Base-by-base conservation (phyloP, 148 eudicot genomes). In the Amaranthus cruentus region DNA sequence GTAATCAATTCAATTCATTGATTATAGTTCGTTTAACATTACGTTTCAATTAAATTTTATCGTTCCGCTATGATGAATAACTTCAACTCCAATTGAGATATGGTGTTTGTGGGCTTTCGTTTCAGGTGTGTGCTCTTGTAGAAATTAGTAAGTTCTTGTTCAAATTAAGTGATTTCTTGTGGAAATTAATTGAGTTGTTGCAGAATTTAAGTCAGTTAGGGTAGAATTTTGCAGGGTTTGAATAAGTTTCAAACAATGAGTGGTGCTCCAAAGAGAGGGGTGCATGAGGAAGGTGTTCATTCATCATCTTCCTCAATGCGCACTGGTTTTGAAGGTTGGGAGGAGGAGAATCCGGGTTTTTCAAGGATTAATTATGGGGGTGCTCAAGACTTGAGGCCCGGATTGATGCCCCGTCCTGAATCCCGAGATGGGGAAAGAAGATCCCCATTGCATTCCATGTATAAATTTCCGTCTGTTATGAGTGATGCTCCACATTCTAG, bases 391-490 rank as follows among this genome's bases (percentile, higher is more conserved):
- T 51, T 80, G 58, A 78, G 90, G 81, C 74, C 84, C 48, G 85
- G 89, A 13, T 84, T 85, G 80, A 58, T 87, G 62, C 84, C 88
- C 0, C 85, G 97, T 9, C 64, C 77, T 51, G 97, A 91, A 18
- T 78, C 85, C 7, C 83, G 88, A 46, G 89, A 88, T 54, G 82
- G 80, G 70, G 90, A 83, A 73, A 85, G 88, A 71, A 75, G 85
- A 66, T 82, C 93, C 9, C 90, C 90, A 14, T 63, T 92, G 83
- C 91, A 79, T 75, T 83, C 89, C 4, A 73, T 79, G 85, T 88
- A 87, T 74, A 83, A 91, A 50, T 75, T 84, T 75, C 69, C 91
- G 43, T 69, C 85, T 0, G 47, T 82, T 50, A 62, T 79, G 73
- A 80, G 66, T 73, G 92, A 84, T 58, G 68, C 83, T 8, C 87